phyloP scores from a whole-genome alignment of 169 alveolate genomes.

The Plasmodium yoelii region DNA sequence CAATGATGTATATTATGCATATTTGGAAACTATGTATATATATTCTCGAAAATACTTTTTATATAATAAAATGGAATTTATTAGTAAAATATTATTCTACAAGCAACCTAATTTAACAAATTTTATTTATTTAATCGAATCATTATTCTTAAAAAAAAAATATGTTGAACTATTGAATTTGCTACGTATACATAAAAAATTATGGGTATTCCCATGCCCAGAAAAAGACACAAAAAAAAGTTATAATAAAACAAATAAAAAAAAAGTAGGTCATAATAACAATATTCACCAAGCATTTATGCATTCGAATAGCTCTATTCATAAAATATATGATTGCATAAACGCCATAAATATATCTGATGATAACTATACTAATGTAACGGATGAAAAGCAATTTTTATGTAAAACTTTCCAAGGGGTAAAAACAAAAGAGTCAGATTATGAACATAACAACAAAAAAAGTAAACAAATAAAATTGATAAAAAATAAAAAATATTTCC shows the following conservation, averaged over 20 bases:
- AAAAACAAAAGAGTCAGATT: not conserved
- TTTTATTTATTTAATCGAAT: conserved; percentile 48
- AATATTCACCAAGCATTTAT: not conserved
- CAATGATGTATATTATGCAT: conserved; percentile 15
- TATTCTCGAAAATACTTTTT: conserved; percentile 50
- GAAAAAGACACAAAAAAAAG: conserved; percentile 6
- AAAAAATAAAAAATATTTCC: not conserved
- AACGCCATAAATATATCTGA: not conserved
- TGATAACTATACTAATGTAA: not conserved
- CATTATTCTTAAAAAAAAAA: conserved; percentile 50
- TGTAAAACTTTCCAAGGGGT: not conserved
- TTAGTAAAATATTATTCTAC: conserved; percentile 48
- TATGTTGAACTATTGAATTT: conserved; percentile 32
- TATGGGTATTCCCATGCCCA: conserved; percentile 37
- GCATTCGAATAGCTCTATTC: too few species aligned
- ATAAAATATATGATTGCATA: not conserved
- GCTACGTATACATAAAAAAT: not conserved
- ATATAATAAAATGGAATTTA: conserved; percentile 58
- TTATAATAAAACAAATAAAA: conserved; percentile 7
- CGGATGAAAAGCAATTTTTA: not conserved
- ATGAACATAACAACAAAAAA: not conserved
- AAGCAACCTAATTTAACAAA: conserved; percentile 24
- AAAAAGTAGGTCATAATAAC: not conserved
- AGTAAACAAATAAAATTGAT: not conserved
- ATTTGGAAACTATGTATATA: conserved; percentile 27